Evolutionary conservation across 2,329 filamentous ascomycete species (phyloP).

Genomic region (Teratosphaeria destructans): DNA sequence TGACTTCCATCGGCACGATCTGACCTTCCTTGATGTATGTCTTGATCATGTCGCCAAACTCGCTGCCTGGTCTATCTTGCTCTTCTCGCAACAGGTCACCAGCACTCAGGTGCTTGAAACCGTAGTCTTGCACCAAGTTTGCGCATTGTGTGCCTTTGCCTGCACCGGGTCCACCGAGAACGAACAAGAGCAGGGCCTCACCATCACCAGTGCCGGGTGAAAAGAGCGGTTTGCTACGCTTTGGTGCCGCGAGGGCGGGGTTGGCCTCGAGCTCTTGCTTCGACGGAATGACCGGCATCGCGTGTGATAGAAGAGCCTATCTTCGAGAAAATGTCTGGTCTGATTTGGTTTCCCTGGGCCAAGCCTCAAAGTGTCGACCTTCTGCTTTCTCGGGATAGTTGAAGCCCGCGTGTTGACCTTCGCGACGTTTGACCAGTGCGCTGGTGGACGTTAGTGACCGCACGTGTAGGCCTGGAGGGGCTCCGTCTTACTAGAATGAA

Average conservation of each 20-base stretch:
- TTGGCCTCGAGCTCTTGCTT: conserved; percentile 11
- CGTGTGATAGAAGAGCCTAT: conserved; percentile 1
- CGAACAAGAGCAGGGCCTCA: conserved; percentile 86
- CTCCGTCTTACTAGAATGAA: conserved; percentile 29
- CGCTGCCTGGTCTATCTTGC: conserved; percentile 72
- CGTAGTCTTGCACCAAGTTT: conserved; percentile 75
- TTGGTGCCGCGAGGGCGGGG: conserved; percentile 35
- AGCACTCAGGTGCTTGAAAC: conserved; percentile 86
- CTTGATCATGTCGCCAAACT: conserved; percentile 89
- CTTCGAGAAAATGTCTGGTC: conserved; percentile 8
- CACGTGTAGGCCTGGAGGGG: neutral
- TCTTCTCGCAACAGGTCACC: conserved; percentile 90
- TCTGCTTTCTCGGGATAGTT: conserved; percentile 19
- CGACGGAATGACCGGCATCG: conserved; percentile 30
- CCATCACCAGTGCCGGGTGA: conserved; percentile 39
- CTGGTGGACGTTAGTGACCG: neutral
- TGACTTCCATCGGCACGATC: conserved; percentile 99
- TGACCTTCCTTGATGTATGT: conserved; percentile 86
- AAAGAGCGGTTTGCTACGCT: conserved; percentile 60
- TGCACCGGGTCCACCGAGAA: conserved; percentile 88
- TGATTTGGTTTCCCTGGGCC: conserved; percentile 13
- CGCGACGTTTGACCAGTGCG: conserved; percentile 34
- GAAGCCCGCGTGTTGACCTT: conserved; percentile 26
- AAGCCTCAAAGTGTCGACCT: conserved; percentile 19
- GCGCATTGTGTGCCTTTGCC: conserved; percentile 95